Base-by-base conservation (phyloP, 1,284 basidiomycete species). In the Leccinum colubrinum region DNA sequence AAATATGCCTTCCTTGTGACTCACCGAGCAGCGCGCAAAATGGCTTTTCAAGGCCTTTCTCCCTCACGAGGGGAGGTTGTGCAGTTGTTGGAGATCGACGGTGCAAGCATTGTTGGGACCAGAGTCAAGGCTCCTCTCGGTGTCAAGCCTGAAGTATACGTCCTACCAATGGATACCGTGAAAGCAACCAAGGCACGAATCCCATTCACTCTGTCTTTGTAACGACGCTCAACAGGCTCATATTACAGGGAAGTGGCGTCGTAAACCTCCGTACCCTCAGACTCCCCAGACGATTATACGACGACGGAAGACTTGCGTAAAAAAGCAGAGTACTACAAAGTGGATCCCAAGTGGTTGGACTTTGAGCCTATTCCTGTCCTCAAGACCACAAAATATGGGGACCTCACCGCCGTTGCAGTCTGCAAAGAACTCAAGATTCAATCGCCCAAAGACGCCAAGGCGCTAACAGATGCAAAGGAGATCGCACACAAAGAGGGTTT, bases 401-500 rank as follows among this genome's bases (percentile, higher is more conserved):
- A 39, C 12, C 37, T 15, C 37, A 7, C 37, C 37, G 12, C 97
- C 9, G 88, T 92, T 15, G 85, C 87, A 12, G 81, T 99, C 56
- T 86, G 95, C 74, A 90, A 94, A 77, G 81, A 94, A 79, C 77
- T 99, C 69, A 98, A 98, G 81, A 95, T 99, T 71, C 91, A 96
- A 72, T 96, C 93, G 8, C 94, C 95, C 73, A 97, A 97, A 78
- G 97, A 99, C 76, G 83, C 83, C 58, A 95, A 95, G 77, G 92
- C 93, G 77, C 86, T 99, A 37, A 89, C 91, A 6, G 96, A 98
- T 76, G 97, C 97, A 59, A 99, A 99, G 80, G 97, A 98, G 72
- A 85, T 97, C 62, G 92, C 95, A 12, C 99, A 99, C 82, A 98
- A 98, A 81, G 97, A 98, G 77, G 97, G 97, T 56, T 98, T 98